Evolutionary conservation across 225 moss, liverwort and hornwort genomes (phyloP).

Genomic region (Polytrichum formosum): DNA sequence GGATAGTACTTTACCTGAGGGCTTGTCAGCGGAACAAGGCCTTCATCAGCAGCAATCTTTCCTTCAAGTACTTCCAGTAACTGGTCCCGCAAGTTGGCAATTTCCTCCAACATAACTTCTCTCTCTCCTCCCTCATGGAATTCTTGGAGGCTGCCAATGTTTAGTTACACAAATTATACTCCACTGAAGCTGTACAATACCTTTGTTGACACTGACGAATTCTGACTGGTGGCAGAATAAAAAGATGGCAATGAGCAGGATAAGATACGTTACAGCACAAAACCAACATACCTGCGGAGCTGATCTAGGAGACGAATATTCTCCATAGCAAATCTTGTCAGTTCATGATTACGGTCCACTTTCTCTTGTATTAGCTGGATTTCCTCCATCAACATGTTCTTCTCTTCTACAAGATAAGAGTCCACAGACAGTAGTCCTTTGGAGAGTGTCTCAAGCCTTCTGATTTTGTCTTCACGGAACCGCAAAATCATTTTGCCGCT

Average conservation of each 20-base stretch:
- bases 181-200: background rate
- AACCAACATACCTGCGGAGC: constrained; percentile 56
- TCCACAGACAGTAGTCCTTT: constrained; percentile 65
- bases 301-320: constrained; percentile 88
- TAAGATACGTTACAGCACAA: too few relatives aligned
- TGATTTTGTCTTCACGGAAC: constrained; percentile 91
- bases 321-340: constrained; percentile 95
- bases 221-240: too few relatives aligned
- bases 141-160: constrained; percentile 65
- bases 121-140: constrained; percentile 76
- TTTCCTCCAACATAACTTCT: constrained; percentile 63
- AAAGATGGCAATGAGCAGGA: too few relatives aligned
- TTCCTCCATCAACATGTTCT: constrained; percentile 66
- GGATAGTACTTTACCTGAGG: constrained; percentile 62
- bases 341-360: constrained; percentile 86
- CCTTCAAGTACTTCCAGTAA: constrained; percentile 74
- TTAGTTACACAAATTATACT: too few relatives aligned
- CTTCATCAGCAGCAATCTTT: constrained; percentile 69
- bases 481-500: constrained; percentile 90
- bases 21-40: constrained; percentile 56
- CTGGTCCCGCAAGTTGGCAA: constrained; percentile 72
- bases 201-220: too few relatives aligned
- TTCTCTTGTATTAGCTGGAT: constrained; percentile 68
- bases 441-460: constrained; percentile 73
- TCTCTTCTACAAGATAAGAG: constrained; percentile 54